Base-by-base conservation (phyloP, 805 yeast genomes). In the Scheffersomyces coipomensis region DNA sequence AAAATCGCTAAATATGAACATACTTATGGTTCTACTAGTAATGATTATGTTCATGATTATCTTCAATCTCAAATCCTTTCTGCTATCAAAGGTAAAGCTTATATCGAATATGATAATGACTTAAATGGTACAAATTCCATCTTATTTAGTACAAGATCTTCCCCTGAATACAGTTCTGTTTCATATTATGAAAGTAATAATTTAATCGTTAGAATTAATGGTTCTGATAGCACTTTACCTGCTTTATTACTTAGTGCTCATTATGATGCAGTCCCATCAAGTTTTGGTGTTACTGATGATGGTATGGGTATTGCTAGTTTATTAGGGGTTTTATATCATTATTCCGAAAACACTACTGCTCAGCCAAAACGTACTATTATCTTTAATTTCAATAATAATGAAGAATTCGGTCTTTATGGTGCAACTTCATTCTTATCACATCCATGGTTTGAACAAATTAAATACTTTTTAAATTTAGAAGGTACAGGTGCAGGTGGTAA, bases 401-500 rank as follows among this genome's bases (percentile, higher is more conserved):
- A 89, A 58, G 97, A 89, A 53, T 84, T 87, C 60, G 96, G 95
- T 0, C 68, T 90, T 22, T 64, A 81, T 39, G 97, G 97, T 3
- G 95, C 97, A 0, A 71, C 73, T 33, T 75, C 84, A 0, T 88
- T 88, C 50, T 62, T 85, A 38, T 57, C 73, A 23, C 95, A 88
- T 56, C 81, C 84, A 13, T 85, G 95, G 91, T 70, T 78, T 17
- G 60, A 71, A 29, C 58, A 76, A 12, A 80, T 85, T 2, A 67
- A 66, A 29, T 83, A 75, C 52, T 84, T 90, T 41, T 69, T 89
- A 47, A 90, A 90, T 56, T 65, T 89, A 46, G 97, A 89, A 66
- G 97, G 97, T 13, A 87, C 96, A 0, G 97, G 97, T 2, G 85
- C 93, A 1, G 96, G 96, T 19, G 90, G 93, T 3, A 79, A 84